Evolutionary conservation across 805 yeast species (phyloP).

Genomic region (Zygosaccharomyces gambellarensis): DNA sequence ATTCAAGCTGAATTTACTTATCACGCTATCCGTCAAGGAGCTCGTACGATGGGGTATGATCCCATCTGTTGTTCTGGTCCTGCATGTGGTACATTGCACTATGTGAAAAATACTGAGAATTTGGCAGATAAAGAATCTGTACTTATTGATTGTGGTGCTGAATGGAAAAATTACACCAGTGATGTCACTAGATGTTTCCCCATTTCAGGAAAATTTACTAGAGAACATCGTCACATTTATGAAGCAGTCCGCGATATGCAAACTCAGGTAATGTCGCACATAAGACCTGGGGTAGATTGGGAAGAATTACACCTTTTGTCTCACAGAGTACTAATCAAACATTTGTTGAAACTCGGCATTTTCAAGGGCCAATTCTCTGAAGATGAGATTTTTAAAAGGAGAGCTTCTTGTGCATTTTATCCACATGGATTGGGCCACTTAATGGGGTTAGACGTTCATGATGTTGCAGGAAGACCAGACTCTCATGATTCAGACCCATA

Average conservation of each 20-base stretch:
- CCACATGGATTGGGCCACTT: conserved; percentile 97
- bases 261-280: conserved; percentile 55
- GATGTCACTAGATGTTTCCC: conserved; percentile 98
- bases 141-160: conserved; percentile 94
- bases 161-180: conserved; percentile 87
- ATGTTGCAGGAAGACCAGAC: conserved; percentile 84
- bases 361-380: conserved; percentile 53
- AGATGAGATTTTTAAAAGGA: conserved; percentile 65
- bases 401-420: conserved; percentile 71
- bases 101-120: conserved; percentile 71
- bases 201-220: conserved; percentile 80
- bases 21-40: conserved; percentile 91
- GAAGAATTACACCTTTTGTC: conserved; percentile 77
- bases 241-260: conserved; percentile 83
- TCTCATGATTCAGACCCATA: conserved; percentile 79
- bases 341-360: conserved; percentile 69
- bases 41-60: conserved; percentile 83
- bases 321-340: conserved; percentile 69
- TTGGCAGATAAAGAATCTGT: conserved; percentile 57
- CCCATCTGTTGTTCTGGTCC: conserved; percentile 96
- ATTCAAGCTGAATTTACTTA: conserved; percentile 93
- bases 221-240: conserved; percentile 80
- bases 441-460: conserved; percentile 94
- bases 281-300: conserved; percentile 83
- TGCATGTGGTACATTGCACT: conserved; percentile 85